Evolutionary conservation across 306 rosid genomes (phyloP), one percentile per base, ranked within the genome.

Genomic region (Acacia acuminata): DNA sequence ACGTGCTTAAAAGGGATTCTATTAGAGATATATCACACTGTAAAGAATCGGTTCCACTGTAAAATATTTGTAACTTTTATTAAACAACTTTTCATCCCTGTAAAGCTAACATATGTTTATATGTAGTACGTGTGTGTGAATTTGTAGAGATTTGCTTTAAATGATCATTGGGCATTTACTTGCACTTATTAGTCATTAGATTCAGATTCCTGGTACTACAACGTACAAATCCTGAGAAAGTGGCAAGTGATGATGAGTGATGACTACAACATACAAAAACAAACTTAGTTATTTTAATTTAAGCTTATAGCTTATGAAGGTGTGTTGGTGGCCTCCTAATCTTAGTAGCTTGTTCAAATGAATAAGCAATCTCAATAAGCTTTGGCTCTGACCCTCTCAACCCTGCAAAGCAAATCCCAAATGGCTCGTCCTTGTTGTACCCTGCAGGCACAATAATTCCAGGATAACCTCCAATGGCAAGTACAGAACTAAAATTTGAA

Each of bases 401-500:
- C 36, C 97, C 95, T 11, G 89, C 94, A 50, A 92, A 92, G 79
- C 56, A 79, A 79, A 92, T 81, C 27, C 98, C 97, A 80, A 92
- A 87, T 17, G 95, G 95, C 30, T 5, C 55, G 3, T 67, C 80
- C 20, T 86, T 44, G 20, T 83, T 71, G 77, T 85, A 90, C 47
- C 92, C 97, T 10, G 92, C 97, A 15, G 92, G 94, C 68, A 92
- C 93, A 64, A 7, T 73, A 34, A 94, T 63, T 77, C 89, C 94
- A 0, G 98, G 97, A 73, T 87, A 84, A 5, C 94, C 94, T 73
- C 98, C 98, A 15, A 73, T 83, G 4, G 90, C 93, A 16, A 94
- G 93, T 24, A 90, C 74, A 1, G 12, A 5, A 71, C 82, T 60
- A 51, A 86, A 77, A 30, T 0, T 0, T 12, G 58, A 0, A 78